Conservation (phyloP, 2,329 filamentous ascomycete species). For the Nothophoma quercina region DNA sequence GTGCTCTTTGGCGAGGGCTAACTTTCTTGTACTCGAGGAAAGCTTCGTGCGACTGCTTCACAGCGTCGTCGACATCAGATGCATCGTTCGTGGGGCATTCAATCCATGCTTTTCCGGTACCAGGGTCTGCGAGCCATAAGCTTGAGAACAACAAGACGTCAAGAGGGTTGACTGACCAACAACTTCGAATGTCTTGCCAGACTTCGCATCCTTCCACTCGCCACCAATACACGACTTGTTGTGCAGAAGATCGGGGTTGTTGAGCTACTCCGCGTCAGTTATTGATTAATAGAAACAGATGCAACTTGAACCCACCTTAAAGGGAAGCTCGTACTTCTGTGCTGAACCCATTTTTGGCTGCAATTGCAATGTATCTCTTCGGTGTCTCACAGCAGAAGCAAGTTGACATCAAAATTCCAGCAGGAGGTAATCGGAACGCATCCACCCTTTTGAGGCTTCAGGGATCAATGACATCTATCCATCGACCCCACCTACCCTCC, state of each 20-base stretch:
- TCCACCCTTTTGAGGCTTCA: slow-evolving; percentile 4
- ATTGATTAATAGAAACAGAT: neutral
- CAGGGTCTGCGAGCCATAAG: slow-evolving; percentile 55
- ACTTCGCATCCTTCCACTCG: slow-evolving; percentile 64
- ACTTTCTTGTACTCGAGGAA: slow-evolving; percentile 67
- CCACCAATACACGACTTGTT: slow-evolving; percentile 63
- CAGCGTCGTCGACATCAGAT: slow-evolving; percentile 68
- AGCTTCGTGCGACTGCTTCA: slow-evolving; percentile 66
- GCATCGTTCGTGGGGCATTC: slow-evolving; percentile 57
- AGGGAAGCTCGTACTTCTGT: slow-evolving; percentile 50
- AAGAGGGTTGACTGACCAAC: slow-evolving; percentile 51
- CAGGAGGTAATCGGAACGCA: neutral
- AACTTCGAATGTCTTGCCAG: slow-evolving; percentile 65
- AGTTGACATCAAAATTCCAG: neutral
- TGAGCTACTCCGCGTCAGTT: slow-evolving; percentile 53
- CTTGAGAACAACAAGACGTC: neutral
- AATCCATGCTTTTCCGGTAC: slow-evolving; percentile 59
- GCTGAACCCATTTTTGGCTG: slow-evolving; percentile 31
- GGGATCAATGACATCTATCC: slow-evolving; percentile 8
- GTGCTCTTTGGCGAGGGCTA: slow-evolving; percentile 67
- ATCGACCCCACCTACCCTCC: slow-evolving; percentile 7
- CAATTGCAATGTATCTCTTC: neutral
- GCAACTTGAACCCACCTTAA: slow-evolving; percentile 48
- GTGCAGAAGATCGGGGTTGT: slow-evolving; percentile 62
- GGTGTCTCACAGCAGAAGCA: neutral